Base-by-base conservation (phyloP, 1,284 basidiomycete genomes). In the Puccinia coronata region DNA sequence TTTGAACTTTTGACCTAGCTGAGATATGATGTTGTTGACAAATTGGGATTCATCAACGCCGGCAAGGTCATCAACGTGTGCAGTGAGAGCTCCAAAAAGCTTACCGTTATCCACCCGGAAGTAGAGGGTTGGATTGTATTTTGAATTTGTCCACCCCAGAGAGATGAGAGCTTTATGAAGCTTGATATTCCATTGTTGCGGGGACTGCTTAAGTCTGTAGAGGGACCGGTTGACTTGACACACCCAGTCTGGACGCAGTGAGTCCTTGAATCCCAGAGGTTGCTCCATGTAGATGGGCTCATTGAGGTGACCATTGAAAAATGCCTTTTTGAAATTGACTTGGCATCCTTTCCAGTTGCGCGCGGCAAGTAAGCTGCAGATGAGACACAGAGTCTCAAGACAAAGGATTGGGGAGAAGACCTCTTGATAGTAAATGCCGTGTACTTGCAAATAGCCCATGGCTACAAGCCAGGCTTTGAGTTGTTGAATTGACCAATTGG, bases 391-490 rank as follows among this genome's bases (percentile, higher is more conserved):
- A 20, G 28, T 76, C 16, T 43, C n/a, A 1, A 71, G 71, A 73
- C 25, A n/a, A 0, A 41, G 39, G 6, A 31, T 76, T 6, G 80
- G 80, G n/a, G 80, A 65, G 31, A 80, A 82, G 6, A 65, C 63
- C 36, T 82, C 76, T 5, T 83, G 72, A 67, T 59, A 79, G 39
- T 82, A 31, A 2, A 79, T 43, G 8, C 81, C 81, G n/a, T 67
- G 41, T 14, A 82, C 55, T 12, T 82, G 81, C 12, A 76, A 65
- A 31, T 70, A 69, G 14, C 77, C 81, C 18, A 65, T 25, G 16
- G 49, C 11, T 16, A 51, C 49, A 51, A 51, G 49, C 18, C 49
- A 4, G 11, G 49, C 18, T 20, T 51, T 82, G n/a, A 53, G 69
- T 28, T 77, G 65, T 6, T 63, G 69, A 11, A 81, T 74, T 12